Evolutionary conservation across 73 alveolate species (phyloP).

Genomic region (Paramecium primaurelia): DNA sequence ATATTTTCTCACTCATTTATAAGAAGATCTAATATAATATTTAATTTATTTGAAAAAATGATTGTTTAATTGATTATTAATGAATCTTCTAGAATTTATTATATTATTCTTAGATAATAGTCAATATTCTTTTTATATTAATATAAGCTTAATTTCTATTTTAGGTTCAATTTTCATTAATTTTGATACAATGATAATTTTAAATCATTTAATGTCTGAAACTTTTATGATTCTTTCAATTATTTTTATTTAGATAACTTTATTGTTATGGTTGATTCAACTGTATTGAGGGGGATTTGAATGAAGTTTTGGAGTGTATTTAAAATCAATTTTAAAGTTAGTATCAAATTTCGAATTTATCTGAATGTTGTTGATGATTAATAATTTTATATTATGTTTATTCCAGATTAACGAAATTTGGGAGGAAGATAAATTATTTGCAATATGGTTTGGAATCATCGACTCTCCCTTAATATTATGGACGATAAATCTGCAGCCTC

Average conservation of each 20-base stretch:
- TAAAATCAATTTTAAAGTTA: not conserved
- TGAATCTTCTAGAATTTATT: not conserved
- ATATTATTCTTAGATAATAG: not conserved
- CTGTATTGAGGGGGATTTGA: not conserved
- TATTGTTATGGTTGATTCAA: not conserved
- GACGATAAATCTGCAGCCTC: constrained; percentile 37
- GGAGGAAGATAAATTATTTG: constrained; percentile 47
- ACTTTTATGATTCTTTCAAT: not conserved
- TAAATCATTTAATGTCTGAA: not conserved
- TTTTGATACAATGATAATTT: not conserved
- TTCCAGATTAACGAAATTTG: constrained; percentile 54
- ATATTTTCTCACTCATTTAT: no score
- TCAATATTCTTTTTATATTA: not conserved
- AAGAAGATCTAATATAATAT: not conserved
- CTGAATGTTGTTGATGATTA: not conserved
- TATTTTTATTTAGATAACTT: not conserved
- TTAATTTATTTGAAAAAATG: no score
- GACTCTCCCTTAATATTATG: constrained; percentile 16
- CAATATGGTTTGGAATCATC: constrained; percentile 46
- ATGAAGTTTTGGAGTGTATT: not conserved
- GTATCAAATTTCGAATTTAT: not conserved
- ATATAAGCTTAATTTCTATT: no score
- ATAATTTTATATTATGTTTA: constrained; percentile 18
- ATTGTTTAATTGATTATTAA: not conserved
- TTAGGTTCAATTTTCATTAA: not conserved